Conservation (phyloP, 2,329 filamentous ascomycete species). For the Nemania serpens region DNA sequence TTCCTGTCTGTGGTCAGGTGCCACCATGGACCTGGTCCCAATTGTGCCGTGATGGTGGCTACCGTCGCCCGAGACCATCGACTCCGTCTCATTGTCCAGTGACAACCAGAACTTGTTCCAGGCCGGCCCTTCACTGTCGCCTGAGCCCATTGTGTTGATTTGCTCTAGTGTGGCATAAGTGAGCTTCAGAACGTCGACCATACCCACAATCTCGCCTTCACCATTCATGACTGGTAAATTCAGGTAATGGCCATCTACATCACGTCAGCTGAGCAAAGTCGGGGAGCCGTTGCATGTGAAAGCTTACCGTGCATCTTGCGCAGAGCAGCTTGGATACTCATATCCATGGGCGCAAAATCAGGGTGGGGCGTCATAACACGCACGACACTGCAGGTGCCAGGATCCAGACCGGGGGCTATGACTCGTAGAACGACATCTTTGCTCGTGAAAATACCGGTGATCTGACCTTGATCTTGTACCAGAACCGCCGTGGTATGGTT, state of each 20-base stretch:
- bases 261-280: slow-evolving; percentile 24
- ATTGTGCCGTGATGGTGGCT: slow-evolving; percentile 68
- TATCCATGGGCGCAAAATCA: slow-evolving; percentile 97
- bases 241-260: slow-evolving; percentile 90
- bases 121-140: slow-evolving; percentile 89
- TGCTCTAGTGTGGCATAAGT: slow-evolving; percentile 98
- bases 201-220: slow-evolving; percentile 93
- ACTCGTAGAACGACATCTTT: slow-evolving; percentile 98
- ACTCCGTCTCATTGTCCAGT: slow-evolving; percentile 92
- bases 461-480: slow-evolving; percentile 94
- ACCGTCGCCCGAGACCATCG: slow-evolving; percentile 90
- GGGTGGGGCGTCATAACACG: slow-evolving; percentile 99
- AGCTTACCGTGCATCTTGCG: slow-evolving; percentile 96
- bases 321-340: slow-evolving; percentile 97
- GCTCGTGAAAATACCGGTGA: slow-evolving; percentile 99
- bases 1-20: slow-evolving; percentile 75
- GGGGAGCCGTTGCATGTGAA: neutral
- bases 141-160: slow-evolving; percentile 91
- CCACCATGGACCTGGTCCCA: slow-evolving; percentile 77
- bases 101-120: slow-evolving; percentile 99
- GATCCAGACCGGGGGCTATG: slow-evolving; percentile 94
- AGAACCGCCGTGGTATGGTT: slow-evolving; percentile 96
- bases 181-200: slow-evolving; percentile 98
- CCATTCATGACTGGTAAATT: slow-evolving; percentile 99
- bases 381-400: slow-evolving; percentile 93